Evolutionary conservation across 2,329 filamentous ascomycete genomes (phyloP), one percentile per base, ranked within the genome.

Genomic region (Fusarium globosum): DNA sequence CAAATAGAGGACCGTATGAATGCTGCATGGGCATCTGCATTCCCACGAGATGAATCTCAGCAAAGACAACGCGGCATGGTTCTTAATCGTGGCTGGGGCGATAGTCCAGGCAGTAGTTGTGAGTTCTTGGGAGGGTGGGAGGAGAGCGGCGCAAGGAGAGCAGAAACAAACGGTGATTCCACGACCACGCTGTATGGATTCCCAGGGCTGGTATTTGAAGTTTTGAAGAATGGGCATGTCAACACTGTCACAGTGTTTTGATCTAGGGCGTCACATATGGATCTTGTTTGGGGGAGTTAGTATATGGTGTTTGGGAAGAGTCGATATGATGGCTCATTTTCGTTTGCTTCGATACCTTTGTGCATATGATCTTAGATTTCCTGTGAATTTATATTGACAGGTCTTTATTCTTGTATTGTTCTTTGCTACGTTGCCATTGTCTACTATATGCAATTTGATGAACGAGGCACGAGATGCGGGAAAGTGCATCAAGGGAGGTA

Each of bases 201-300:
- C 79, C 96, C 96, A 1, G 96, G 96, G 1, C 84, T 98, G 82
- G 90, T 98, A 52, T 98, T 99, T 84, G 96, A 99, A 83, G 96
- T 99, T 35, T 83, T 98, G 81, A 95, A 94, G 89, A 98, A 97
- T 79, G 95, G 94, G 8, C 92, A 91, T 69, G 93, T 99, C 30
- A 97, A 94, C 82, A 93, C 94, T 33, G 86, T 98, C 80, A 98
- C 96, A 15, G 91, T 97, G 30, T 97, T 95, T 85, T 97, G 81
- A 72, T 36, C 28, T 33, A 38, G 36, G 16, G 30, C 8, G 28
- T 67, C n/a, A 18, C 9, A 14, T 18, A n/a, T 30, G 23, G 30
- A 16, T 5, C 35, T 46, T 43, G 28, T 45, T 46, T 23, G 28
- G 14, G 15, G 72, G 72, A 53, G 74, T 75, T 65, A 53, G 74